phyloP scores from a whole-genome alignment of 1,139 yeast species.

The Geotrichum candidum region DNA sequence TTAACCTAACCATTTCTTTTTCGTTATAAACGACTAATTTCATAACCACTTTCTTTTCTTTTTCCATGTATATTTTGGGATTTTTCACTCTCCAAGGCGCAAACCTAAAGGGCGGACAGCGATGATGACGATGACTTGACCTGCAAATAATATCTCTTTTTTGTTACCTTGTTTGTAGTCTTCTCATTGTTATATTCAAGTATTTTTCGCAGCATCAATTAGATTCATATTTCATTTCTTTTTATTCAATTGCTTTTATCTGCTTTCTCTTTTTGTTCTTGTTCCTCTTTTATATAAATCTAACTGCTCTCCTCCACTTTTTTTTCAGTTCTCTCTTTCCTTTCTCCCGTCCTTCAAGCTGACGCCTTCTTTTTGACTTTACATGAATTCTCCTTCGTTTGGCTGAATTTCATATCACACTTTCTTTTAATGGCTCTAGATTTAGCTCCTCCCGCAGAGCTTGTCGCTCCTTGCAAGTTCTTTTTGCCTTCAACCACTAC shows the following conservation, averaged over 20 bases:
- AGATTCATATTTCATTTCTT: background rate
- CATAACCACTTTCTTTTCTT: background rate
- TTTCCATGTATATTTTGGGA: too few relatives aligned
- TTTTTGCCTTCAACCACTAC: background rate
- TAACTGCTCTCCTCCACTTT: constrained; percentile 18
- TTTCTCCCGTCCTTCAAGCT: constrained; percentile 1
- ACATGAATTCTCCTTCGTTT: constrained; percentile 2
- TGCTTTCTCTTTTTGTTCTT: background rate
- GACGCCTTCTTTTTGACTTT: constrained; percentile 14
- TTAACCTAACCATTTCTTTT: background rate
- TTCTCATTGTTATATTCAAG: background rate
- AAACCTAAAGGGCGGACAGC: background rate
- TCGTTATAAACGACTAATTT: background rate
- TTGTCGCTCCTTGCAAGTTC: background rate
- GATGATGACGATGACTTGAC: background rate
- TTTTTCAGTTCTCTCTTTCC: constrained; percentile 10
- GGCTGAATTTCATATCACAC: background rate
- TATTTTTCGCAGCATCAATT: background rate
- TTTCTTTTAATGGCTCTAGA: constrained; percentile 3
- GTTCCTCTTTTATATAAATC: constrained; percentile 1
- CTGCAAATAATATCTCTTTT: background rate
- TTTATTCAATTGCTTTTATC: background rate
- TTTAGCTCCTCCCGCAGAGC: constrained; percentile 1
- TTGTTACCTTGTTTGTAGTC: background rate
- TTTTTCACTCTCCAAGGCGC: background rate